phyloP scores from a whole-genome alignment of 2,329 filamentous ascomycete genomes.

The Aspergillus flavus region DNA sequence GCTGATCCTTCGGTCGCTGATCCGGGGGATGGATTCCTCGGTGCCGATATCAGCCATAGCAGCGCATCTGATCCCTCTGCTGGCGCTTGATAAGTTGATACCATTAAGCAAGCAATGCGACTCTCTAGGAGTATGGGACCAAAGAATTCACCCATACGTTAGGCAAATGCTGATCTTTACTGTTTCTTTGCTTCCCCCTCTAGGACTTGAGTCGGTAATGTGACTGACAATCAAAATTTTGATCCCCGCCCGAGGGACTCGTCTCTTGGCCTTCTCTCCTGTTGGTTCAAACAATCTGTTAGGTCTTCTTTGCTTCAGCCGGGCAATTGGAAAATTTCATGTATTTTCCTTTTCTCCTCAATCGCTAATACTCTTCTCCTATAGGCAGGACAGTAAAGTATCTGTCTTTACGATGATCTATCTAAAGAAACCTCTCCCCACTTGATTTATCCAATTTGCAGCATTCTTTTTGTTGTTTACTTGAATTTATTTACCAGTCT shows the following conservation, averaged over 20 bases:
- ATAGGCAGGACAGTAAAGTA: not conserved
- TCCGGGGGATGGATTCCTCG: conserved; percentile 6
- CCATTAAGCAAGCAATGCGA: not conserved
- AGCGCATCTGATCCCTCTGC: not conserved
- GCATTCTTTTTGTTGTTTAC: not conserved
- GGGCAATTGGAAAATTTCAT: not conserved
- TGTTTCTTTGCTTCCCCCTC: not conserved
- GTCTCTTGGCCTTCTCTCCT: not conserved
- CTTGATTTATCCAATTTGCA: not conserved
- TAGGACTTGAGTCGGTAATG: not conserved
- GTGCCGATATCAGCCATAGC: not conserved
- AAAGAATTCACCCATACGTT: not conserved
- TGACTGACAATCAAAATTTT: not conserved
- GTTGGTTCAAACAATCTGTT: not conserved
- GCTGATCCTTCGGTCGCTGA: conserved; percentile 17
- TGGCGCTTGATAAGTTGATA: not conserved
- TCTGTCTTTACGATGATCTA: not conserved
- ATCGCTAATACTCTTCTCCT: not conserved
- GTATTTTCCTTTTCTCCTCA: not conserved
- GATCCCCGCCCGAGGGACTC: not conserved
- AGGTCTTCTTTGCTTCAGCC: not conserved
- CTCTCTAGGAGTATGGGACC: not conserved
- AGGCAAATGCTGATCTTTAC: not conserved
- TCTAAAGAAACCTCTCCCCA: not conserved
- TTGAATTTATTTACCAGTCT: not conserved